Evolutionary conservation across 2,329 filamentous ascomycete genomes (phyloP), one percentile per base, ranked within the genome.

Genomic region (Colletotrichum karsti): DNA sequence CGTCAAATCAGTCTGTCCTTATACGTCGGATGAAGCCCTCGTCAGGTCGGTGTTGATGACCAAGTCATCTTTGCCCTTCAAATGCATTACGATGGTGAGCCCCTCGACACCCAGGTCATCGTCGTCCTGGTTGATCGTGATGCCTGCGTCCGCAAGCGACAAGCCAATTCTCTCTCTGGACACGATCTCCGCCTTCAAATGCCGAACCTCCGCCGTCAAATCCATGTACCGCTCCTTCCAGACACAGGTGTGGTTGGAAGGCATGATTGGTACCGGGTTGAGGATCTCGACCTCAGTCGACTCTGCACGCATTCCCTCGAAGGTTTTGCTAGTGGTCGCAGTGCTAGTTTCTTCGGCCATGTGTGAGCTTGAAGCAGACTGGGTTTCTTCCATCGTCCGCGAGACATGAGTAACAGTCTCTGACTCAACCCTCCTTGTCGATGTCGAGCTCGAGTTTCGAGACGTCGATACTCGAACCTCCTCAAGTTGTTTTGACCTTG

Each of bases 31-130:
- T 55, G 57, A 63, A 13, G 44, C 46, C 54, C 50, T 50, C 7
- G 48, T 69, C 73, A 86, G 75, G 72, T 86, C 81, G 3, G 84
- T 86, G 61, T 84, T 85, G 72, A 87, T 83, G 51, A 87, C 80
- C 72, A 87, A 71, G 68, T 88, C 85, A 53, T 86, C 84, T 74
- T 80, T 83, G 48, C 81, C 80, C 71, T 75, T 82, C 72, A 85
- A 75, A 74, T 86, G 85, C 74, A 88, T 77, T 51, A 86, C 81
- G 67, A 87, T 83, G 6, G 84, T 87, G 57, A 87, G 73, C 10
- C 84, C 84, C 65, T 84, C 79, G 30, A 87, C 81, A 15, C 80
- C 81, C 50, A 83, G 70, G 24, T 83, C 79, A 15, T 78, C 77
- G 37, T 78, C 77, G 22, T 75, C 70, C 20, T 26, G 39, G 12